phyloP scores from a whole-genome alignment of 2,329 filamentous ascomycete genomes.

The Hypoxylon sp. region DNA sequence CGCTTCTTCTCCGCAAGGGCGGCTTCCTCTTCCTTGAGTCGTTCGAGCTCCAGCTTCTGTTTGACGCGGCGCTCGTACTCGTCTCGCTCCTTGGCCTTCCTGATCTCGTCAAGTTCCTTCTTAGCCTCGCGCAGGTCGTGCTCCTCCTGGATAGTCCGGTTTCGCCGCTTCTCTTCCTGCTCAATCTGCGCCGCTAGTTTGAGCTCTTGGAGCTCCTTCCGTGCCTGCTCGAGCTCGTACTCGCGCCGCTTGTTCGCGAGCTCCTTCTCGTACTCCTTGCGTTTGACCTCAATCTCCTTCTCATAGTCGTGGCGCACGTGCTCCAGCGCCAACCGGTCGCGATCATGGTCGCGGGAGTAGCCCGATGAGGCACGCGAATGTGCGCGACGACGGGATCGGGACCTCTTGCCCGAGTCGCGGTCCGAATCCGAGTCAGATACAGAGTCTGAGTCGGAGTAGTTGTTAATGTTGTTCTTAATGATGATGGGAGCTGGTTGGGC shows the following conservation, averaged over 20 bases:
- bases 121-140: slow-evolving; percentile 55
- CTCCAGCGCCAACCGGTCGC: slow-evolving; percentile 52
- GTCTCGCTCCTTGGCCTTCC: slow-evolving; percentile 62
- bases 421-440: slow-evolving; percentile 61
- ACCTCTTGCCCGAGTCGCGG: slow-evolving; percentile 46
- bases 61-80: slow-evolving; percentile 67
- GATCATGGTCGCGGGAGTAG: slow-evolving; percentile 54
- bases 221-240: slow-evolving; percentile 53
- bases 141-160: slow-evolving; percentile 60
- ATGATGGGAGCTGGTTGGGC: slow-evolving; percentile 62
- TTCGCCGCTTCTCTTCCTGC: slow-evolving; percentile 60
- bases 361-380: slow-evolving; percentile 56
- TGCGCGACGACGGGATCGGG: slow-evolving; percentile 49
- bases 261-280: slow-evolving; percentile 57
- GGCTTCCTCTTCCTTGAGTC: slow-evolving; percentile 63
- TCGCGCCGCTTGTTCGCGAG: slow-evolving; percentile 59
- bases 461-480: slow-evolving; percentile 71
- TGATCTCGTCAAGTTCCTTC: slow-evolving; percentile 55
- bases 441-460: slow-evolving; percentile 56
- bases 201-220: slow-evolving; percentile 60
- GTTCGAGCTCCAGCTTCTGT: slow-evolving; percentile 65
- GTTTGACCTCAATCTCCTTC: slow-evolving; percentile 48
- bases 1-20: slow-evolving; percentile 61
- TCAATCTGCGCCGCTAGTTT: slow-evolving; percentile 59
- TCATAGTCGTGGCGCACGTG: slow-evolving; percentile 54